These are phyloP conservation scores for Thielaviopsis ethacetica DNA, from an alignment of 2,329 filamentous ascomycete species.

Conservation along the genomic window DNA sequence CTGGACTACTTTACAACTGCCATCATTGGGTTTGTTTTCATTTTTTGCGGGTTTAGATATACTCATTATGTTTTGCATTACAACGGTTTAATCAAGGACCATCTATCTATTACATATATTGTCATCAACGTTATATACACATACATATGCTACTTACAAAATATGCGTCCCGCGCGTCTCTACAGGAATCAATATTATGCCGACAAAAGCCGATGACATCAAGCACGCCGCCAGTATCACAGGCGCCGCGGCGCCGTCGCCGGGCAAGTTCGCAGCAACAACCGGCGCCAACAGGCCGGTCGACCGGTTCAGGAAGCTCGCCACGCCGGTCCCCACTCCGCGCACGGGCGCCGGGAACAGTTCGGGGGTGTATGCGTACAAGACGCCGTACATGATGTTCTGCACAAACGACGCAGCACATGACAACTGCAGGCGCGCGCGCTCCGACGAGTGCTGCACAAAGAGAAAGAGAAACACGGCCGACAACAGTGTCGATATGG, in stretches of 20 bases:
- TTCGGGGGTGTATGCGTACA: constrained; percentile 64
- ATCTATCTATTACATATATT: too few relatives aligned
- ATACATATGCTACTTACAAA: too few relatives aligned
- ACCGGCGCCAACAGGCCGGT: constrained; percentile 53
- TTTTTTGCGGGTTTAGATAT: too few relatives aligned
- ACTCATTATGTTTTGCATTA: too few relatives aligned
- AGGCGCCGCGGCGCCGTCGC: constrained; percentile 39
- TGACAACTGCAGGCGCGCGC: constrained; percentile 42
- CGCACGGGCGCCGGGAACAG: constrained; percentile 58
- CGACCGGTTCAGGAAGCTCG: constrained; percentile 53
- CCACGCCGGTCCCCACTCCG: constrained; percentile 56
- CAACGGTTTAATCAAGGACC: too few relatives aligned
- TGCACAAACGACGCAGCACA: constrained; percentile 56
- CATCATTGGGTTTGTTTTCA: too few relatives aligned
- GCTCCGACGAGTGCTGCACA: constrained; percentile 39
- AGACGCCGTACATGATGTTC: constrained; percentile 62
- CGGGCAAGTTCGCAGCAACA: constrained; percentile 44
- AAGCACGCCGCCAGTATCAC: constrained; percentile 40
- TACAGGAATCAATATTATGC: constrained; percentile 43
- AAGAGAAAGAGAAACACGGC: constrained; percentile 55
- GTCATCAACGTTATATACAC: too few relatives aligned
- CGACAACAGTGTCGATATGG: constrained; percentile 48
- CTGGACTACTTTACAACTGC: too few relatives aligned
- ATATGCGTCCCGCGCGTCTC: constrained; percentile 19
- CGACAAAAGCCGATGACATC: constrained; percentile 42